phyloP scores from a whole-genome alignment of 352 stramenopile species.

The Pythium pyrilobum region DNA sequence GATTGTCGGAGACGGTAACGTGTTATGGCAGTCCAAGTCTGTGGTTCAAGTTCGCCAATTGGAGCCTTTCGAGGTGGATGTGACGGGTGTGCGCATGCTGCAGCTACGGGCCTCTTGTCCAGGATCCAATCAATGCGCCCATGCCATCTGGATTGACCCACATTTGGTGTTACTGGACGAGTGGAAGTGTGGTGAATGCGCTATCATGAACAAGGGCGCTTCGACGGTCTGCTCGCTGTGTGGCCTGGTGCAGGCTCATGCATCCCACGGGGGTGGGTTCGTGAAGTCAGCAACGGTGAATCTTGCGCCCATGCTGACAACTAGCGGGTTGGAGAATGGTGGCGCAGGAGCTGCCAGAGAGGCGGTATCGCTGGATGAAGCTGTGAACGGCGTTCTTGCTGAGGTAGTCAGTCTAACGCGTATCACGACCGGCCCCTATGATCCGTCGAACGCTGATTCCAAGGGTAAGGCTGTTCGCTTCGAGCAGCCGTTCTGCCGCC shows the following conservation, averaged over 20 bases:
- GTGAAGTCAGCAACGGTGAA: too few species aligned
- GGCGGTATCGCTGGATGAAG: too few species aligned
- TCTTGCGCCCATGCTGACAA: too few species aligned
- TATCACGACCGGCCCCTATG: background rate
- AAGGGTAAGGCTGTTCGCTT: slow-evolving; percentile 26
- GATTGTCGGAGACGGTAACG: slow-evolving; percentile 58
- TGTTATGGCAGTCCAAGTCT: slow-evolving; percentile 74
- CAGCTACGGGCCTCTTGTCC: slow-evolving; percentile 62
- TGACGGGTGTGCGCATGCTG: slow-evolving; percentile 66
- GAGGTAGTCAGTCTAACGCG: slow-evolving; percentile 16
- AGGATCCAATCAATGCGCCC: slow-evolving; percentile 73
- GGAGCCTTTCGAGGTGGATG: slow-evolving; percentile 56
- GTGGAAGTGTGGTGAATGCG: slow-evolving; percentile 61
- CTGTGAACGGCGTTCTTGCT: slow-evolving; percentile 20
- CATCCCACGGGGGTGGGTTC: too few species aligned
- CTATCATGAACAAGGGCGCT: slow-evolving; percentile 65
- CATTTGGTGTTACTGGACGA: slow-evolving; percentile 61
- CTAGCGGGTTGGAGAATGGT: too few species aligned
- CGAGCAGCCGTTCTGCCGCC: slow-evolving; percentile 72
- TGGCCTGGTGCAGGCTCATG: background rate
- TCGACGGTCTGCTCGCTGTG: slow-evolving; percentile 49
- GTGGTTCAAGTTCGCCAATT: slow-evolving; percentile 30
- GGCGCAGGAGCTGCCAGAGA: too few species aligned
- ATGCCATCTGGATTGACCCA: slow-evolving; percentile 80
- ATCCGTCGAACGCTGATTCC: background rate